These are phyloP conservation scores for Aspergillus uvarum DNA, from an alignment of 2,329 filamentous ascomycete genomes.

Conservation along the genomic window DNA sequence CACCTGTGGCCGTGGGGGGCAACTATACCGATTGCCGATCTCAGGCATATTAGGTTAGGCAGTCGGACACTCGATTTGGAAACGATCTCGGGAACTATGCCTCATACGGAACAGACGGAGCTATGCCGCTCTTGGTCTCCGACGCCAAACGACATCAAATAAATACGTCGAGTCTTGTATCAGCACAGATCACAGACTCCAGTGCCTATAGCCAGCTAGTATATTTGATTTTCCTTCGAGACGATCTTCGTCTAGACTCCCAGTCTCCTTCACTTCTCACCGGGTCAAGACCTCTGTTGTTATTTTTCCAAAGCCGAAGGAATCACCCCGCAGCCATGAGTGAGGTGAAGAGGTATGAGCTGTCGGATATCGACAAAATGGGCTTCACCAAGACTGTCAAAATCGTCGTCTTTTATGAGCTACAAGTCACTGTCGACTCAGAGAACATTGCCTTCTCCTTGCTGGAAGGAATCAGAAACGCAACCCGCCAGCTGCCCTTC, in stretches of 20 bases:
- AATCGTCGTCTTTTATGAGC: constrained; percentile 22
- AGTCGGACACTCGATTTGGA: neutral
- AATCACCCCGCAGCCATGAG: neutral
- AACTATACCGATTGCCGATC: neutral
- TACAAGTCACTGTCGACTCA: constrained; percentile 9
- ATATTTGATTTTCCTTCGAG: too few relatives aligned
- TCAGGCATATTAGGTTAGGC: neutral
- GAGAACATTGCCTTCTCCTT: constrained; percentile 18
- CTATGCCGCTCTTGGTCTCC: neutral
- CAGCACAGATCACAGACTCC: neutral
- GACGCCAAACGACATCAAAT: neutral
- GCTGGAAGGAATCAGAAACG: constrained; percentile 20
- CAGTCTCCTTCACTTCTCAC: too few relatives aligned
- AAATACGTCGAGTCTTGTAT: neutral
- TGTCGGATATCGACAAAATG: constrained; percentile 25
- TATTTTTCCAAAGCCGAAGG: too few relatives aligned
- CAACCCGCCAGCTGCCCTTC: constrained; percentile 19
- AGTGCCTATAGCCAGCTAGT: neutral
- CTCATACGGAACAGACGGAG: neutral
- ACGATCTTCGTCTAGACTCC: too few relatives aligned
- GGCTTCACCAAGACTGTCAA: constrained; percentile 22
- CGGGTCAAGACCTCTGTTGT: too few relatives aligned
- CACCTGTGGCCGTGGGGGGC: too few relatives aligned
- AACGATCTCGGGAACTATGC: neutral
- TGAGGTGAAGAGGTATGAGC: constrained; percentile 15